Evolutionary conservation across 2,329 filamentous ascomycete genomes (phyloP), one percentile per base, ranked within the genome.

Genomic region (Paracoccidioides brasiliensis): DNA sequence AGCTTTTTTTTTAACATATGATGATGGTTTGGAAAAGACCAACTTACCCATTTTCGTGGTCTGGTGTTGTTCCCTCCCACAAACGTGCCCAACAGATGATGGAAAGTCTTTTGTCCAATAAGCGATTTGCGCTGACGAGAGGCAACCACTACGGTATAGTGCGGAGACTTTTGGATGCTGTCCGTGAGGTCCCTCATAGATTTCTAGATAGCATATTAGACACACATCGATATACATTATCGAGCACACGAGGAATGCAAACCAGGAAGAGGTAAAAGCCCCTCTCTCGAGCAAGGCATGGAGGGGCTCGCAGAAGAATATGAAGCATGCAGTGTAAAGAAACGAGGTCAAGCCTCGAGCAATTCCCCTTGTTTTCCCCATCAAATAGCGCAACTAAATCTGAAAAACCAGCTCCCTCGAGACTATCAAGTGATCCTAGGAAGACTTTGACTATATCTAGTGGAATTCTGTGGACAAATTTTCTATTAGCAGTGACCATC

Each of bases 41-140:
- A 14, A 40, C 53, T 50, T 59, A 67, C 64, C 58, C 63, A 57
- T 61, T 60, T 61, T 10, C 59, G 53, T 22, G 55, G 53, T 2
- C 50, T 30, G 5, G 33, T 12, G 7, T 22, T 15, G n/a, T 58
- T 43, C 56, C 54, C 38, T 5, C 30, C 32, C 8, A 56, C 12
- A 35, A 59, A 59, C 6, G 28, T 22, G 4, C 48, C 37, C 2
- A 62, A 52, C 35, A 61, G 41, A 15, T 22, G 43, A 12, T 44
- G n/a, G 44, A 55, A 45, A n/a, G 40, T 42, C 35, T 56, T 61
- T 30, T 56, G 51, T 28, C 56, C 56, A 3, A 62, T 35, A 37
- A 52, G 50, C 12, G 44, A 33, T 46, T 62, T 62, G 9, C 57
- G 55, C 41, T 55, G 55, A 6, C 32, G 32, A 15, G 60, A 57